Conservation (phyloP, 768 basidiomycete species). For the Suillus paluster region DNA sequence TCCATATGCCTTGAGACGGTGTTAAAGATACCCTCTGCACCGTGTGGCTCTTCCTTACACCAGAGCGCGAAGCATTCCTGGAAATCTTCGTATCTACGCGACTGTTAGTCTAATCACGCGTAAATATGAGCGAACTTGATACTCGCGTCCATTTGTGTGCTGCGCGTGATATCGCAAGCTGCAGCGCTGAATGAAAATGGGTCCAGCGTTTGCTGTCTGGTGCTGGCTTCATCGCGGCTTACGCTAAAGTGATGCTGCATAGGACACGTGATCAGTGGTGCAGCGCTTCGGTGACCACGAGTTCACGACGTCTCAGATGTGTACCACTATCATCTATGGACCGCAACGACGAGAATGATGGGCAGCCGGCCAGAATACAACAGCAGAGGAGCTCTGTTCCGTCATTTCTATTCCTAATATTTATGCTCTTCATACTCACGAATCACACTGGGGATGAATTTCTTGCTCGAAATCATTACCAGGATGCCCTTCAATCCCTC, state of each 20-base stretch:
- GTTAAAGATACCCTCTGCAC: constrained; percentile 62
- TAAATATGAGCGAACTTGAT: background rate
- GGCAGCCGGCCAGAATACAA: constrained; percentile 27
- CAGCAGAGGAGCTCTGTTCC: constrained; percentile 66
- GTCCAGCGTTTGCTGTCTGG: constrained; percentile 52
- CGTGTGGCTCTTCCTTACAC: constrained; percentile 67
- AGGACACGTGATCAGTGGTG: constrained; percentile 28
- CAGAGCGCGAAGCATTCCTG: constrained; percentile 70
- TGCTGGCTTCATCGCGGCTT: constrained; percentile 18
- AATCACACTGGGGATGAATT: constrained; percentile 75
- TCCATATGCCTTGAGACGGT: constrained; percentile 76
- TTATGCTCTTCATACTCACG: constrained; percentile 80
- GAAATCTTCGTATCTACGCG: constrained; percentile 51
- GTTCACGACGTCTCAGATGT: background rate
- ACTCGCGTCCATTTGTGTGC: constrained; percentile 61
- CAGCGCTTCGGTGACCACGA: background rate
- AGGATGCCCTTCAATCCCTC: constrained; percentile 63
- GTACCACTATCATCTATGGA: constrained; percentile 28
- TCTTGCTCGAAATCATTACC: constrained; percentile 63
- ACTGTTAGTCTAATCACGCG: background rate
- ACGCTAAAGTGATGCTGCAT: background rate
- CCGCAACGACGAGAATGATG: constrained; percentile 28
- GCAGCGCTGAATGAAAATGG: constrained; percentile 54
- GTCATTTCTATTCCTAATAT: constrained; percentile 72
- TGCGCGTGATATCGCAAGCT: constrained; percentile 55